Evolutionary conservation across 1,139 yeast species (phyloP).

Genomic region (Yamadazyma aaseri): DNA sequence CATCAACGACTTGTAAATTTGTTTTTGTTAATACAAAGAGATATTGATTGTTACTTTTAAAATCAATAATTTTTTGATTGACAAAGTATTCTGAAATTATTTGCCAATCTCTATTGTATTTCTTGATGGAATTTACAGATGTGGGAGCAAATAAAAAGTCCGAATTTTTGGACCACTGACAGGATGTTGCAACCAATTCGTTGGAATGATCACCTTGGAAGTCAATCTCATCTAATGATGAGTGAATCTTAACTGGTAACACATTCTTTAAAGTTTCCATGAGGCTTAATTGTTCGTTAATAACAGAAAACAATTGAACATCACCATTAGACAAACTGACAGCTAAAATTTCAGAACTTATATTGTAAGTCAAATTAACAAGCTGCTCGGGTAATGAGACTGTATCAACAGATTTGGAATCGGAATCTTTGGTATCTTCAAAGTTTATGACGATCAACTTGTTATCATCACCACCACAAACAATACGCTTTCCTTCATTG

Average conservation of each 20-base stretch:
- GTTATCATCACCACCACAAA: slow-evolving; percentile 78
- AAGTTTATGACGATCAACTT: slow-evolving; percentile 56
- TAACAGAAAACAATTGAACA: slow-evolving; percentile 62
- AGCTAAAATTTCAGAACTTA: slow-evolving; percentile 51
- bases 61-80: slow-evolving; percentile 14
- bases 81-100: slow-evolving; percentile 8
- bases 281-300: slow-evolving; percentile 37
- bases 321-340: slow-evolving; percentile 69
- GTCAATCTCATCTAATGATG: slow-evolving; percentile 38
- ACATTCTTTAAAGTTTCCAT: slow-evolving; percentile 42
- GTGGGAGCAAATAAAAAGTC: slow-evolving; percentile 50
- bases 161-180: slow-evolving; percentile 50
- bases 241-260: slow-evolving; percentile 33
- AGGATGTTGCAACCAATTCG: slow-evolving; percentile 34
- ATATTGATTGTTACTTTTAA: slow-evolving; percentile 8
- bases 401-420: slow-evolving; percentile 13
- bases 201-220: slow-evolving; percentile 37
- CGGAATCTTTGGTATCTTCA: slow-evolving; percentile 23
- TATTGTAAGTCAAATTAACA: slow-evolving; percentile 60
- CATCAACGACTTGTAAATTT: background rate
- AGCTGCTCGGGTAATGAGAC: slow-evolving; percentile 54
- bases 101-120: slow-evolving; percentile 36
- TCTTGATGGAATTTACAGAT: slow-evolving; percentile 27
- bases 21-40: slow-evolving; percentile 15
- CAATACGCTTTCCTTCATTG: slow-evolving; percentile 66